Evolutionary conservation across 2,329 filamentous ascomycete genomes (phyloP).

Genomic region (Neurospora sp.): DNA sequence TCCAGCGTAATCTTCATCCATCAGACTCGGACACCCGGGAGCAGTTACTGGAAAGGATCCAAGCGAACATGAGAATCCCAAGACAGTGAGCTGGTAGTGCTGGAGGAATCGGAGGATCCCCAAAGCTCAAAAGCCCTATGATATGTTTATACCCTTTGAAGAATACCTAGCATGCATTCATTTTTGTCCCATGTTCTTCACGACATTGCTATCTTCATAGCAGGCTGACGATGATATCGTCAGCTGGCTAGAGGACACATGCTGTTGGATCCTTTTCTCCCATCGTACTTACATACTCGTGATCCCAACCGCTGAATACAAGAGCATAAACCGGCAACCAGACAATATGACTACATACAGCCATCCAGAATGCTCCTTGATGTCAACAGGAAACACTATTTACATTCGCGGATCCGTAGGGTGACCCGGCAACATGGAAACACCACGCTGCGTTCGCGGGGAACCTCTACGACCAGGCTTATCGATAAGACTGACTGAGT

Average conservation of each 20-base stretch:
- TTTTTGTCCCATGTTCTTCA: not conserved
- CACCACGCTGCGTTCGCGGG: not conserved
- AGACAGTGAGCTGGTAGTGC: conserved; percentile 16
- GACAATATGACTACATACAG: not conserved
- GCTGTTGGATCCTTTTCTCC: not conserved
- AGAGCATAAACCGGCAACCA: not conserved
- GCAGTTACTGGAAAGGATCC: conserved; percentile 35
- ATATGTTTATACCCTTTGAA: not conserved
- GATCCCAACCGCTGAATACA: not conserved
- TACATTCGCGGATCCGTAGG: not conserved
- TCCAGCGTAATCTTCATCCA: conserved; percentile 37
- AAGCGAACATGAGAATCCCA: conserved; percentile 36
- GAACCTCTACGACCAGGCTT: not conserved
- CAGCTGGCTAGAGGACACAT: not conserved
- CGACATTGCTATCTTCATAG: not conserved
- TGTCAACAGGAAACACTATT: not conserved
- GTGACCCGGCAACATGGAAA: not conserved
- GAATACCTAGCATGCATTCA: not conserved
- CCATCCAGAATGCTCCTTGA: not conserved
- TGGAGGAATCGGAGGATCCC: not conserved
- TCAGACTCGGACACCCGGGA: conserved; percentile 33
- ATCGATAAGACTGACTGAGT: not conserved
- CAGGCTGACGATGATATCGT: not conserved
- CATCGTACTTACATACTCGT: not conserved
- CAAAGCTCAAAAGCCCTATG: not conserved